A percentile compares a stretch with the other conserved stretches of the same genome.
These are phyloP conservation scores for Leccinellum luteum DNA, from an alignment of 768 basidiomycete genomes.

Conservation along the genomic window DNA sequence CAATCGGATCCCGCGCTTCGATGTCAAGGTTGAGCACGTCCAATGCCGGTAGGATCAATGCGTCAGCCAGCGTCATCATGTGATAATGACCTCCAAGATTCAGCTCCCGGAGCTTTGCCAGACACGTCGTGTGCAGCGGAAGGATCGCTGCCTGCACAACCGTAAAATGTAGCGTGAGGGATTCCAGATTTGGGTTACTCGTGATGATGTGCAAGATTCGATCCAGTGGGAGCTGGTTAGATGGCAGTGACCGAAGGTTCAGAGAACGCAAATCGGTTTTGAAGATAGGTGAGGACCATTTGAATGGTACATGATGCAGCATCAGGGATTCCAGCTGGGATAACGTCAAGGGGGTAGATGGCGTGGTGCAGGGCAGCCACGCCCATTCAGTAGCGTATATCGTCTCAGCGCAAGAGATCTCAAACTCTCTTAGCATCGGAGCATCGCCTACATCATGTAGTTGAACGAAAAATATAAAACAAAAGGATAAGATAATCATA, in stretches of 20 bases:
- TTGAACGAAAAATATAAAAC: not conserved
- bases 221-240: conserved; percentile 61
- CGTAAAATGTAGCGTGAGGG: conserved; percentile 59
- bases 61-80: conserved; percentile 59
- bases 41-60: conserved; percentile 56
- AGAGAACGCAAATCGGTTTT: conserved; percentile 54
- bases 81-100: conserved; percentile 66
- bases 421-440: conserved; percentile 71
- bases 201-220: conserved; percentile 64
- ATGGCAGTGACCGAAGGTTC: conserved; percentile 64
- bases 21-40: conserved; percentile 64
- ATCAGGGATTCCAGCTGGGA: conserved; percentile 56
- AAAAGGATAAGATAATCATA: conserved; percentile 31
- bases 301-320: conserved; percentile 71
- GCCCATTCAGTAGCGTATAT: conserved; percentile 63
- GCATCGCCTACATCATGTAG: conserved; percentile 52
- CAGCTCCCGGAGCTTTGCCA: conserved; percentile 53
- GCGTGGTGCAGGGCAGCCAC: conserved; percentile 62
- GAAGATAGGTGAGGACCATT: conserved; percentile 75
- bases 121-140: conserved; percentile 52
- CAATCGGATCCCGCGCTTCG: conserved; percentile 71
- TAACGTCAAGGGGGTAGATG: conserved; percentile 35
- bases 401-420: conserved; percentile 69
- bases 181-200: conserved; percentile 54
- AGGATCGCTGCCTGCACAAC: conserved; percentile 61